Percentiles rank a stretch among this genome's conserved stretches.
Evolutionary conservation across 805 yeast genomes (phyloP).

Genomic region (Jamesozyma rosinii): DNA sequence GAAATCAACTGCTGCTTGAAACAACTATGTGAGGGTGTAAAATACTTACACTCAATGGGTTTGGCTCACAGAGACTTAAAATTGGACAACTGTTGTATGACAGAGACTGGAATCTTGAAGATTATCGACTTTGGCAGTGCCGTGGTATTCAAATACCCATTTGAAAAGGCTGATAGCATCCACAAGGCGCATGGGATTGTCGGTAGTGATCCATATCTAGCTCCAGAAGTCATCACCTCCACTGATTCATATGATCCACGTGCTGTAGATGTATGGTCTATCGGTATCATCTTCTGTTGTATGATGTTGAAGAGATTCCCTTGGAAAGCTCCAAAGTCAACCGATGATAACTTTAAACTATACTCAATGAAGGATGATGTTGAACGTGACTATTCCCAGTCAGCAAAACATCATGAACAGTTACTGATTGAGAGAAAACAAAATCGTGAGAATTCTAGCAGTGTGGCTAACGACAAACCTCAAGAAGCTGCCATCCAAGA

Average conservation of each 20-base stretch:
- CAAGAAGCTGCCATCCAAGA: constrained; percentile 1
- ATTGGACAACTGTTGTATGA: constrained; percentile 74
- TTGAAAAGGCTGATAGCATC: constrained; percentile 43
- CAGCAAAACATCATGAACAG: constrained; percentile 64
- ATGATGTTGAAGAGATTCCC: constrained; percentile 81
- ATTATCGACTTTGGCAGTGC: constrained; percentile 80
- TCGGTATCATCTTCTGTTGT: constrained; percentile 77
- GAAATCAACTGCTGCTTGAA: constrained; percentile 76
- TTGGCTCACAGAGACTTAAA: constrained; percentile 77
- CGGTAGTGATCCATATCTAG: constrained; percentile 80
- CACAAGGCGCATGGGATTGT: constrained; percentile 61
- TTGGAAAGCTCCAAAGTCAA: constrained; percentile 64
- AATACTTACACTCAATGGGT: constrained; percentile 67
- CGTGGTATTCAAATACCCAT: constrained; percentile 72
- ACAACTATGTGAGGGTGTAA: constrained; percentile 65
- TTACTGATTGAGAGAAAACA: constrained; percentile 41
- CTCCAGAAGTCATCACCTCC: constrained; percentile 63
- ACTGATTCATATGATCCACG: constrained; percentile 58
- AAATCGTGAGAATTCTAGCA: constrained; percentile 10
- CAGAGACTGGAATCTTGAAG: constrained; percentile 62
- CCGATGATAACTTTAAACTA: constrained; percentile 62
- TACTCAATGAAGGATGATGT: constrained; percentile 61
- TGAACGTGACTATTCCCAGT: constrained; percentile 64
- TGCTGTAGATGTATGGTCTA: constrained; percentile 75
- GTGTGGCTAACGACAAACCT: constrained; percentile 3